Evolutionary conservation across 148 eudicot species (phyloP), one percentile per base, ranked within the genome.

Genomic region (Beta vulgaris): DNA sequence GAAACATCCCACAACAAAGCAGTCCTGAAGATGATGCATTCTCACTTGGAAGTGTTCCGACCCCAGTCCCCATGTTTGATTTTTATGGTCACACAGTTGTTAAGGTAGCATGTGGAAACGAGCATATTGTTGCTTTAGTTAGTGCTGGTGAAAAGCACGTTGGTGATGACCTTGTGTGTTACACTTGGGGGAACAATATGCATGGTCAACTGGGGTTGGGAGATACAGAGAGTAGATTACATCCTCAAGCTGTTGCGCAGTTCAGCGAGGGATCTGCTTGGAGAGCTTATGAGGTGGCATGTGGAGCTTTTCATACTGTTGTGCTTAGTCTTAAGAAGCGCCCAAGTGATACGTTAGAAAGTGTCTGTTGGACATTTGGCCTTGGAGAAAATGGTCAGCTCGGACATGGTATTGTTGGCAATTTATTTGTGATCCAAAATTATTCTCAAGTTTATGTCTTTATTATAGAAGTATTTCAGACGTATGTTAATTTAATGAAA

Each of bases 91-190:
- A 88, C 73, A 84, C 85, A 7, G 96, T 93, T 72, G 96, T 93
- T 68, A 91, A 93, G 62, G 98, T 93, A 67, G 93, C 98, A 70
- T 93, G 98, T 80, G 98, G 96, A 80, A 91, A 87, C 35, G 98
- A 91, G 83, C 96, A 93, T 70, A 75, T 93, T 66, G 84, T 91
- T 44, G 96, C 98, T 68, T 83, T 93, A 73, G 96, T 89, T 37
- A 89, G 81, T 72, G 85, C 85, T 3, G 91, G 93, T 69, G 88
- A 86, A 80, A 84, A 84, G 75, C 76, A 79, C 69, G 73, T 39
- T 14, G 90, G 91, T 28, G 82, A 83, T 66, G 88, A 91, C 77
- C 90, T 89, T 21, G 62, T 88, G 69, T 93, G 98, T 84, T 93
- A 89, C 75, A 80, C 90, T 35, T 93, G 96, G 96, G 98, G 98